Evolutionary conservation across 345 rosid species (phyloP).

Genomic region (Corchorus capsularis): DNA sequence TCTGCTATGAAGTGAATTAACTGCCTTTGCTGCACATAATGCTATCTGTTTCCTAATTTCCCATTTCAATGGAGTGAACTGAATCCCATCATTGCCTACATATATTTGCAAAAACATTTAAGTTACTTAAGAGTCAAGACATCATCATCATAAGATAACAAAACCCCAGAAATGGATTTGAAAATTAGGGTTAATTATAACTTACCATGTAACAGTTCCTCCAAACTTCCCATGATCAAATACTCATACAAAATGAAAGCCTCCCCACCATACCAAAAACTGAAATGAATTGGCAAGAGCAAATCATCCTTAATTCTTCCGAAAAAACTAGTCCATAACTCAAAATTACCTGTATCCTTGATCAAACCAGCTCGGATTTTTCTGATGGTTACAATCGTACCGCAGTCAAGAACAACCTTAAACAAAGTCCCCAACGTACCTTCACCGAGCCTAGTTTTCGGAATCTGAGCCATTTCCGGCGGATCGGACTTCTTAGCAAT

Average conservation of each 20-base stretch:
- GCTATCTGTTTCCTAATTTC: slow-evolving; percentile 28
- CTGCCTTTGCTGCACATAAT: slow-evolving; percentile 33
- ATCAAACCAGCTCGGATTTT: slow-evolving; percentile 27
- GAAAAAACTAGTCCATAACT: slow-evolving; percentile 32
- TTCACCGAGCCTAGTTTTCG: slow-evolving; percentile 39
- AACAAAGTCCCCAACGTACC: slow-evolving; percentile 38
- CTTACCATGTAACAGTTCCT: slow-evolving; percentile 44
- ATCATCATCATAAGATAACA: too few species aligned
- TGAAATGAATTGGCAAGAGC: slow-evolving; percentile 33
- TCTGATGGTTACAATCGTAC: slow-evolving; percentile 29
- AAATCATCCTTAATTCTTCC: slow-evolving; percentile 25
- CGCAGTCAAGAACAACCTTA: slow-evolving; percentile 38
- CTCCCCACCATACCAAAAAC: slow-evolving; percentile 45
- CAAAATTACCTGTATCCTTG: slow-evolving; percentile 10
- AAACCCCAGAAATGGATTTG: background rate
- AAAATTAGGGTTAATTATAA: background rate
- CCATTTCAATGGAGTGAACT: slow-evolving; percentile 33
- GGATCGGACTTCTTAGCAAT: slow-evolving; percentile 24
- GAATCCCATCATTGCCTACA: slow-evolving; percentile 40
- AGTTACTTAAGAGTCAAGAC: background rate
- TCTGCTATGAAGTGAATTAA: slow-evolving; percentile 31
- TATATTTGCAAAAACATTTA: slow-evolving; percentile 5
- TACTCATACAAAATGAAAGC: slow-evolving; percentile 35
- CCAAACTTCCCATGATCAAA: slow-evolving; percentile 41
- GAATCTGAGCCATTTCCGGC: slow-evolving; percentile 29